Percentiles rank a stretch among this genome's conserved stretches.
phyloP scores from a whole-genome alignment of 1,284 basidiomycete species.

The Coniferiporia sulphurascens region DNA sequence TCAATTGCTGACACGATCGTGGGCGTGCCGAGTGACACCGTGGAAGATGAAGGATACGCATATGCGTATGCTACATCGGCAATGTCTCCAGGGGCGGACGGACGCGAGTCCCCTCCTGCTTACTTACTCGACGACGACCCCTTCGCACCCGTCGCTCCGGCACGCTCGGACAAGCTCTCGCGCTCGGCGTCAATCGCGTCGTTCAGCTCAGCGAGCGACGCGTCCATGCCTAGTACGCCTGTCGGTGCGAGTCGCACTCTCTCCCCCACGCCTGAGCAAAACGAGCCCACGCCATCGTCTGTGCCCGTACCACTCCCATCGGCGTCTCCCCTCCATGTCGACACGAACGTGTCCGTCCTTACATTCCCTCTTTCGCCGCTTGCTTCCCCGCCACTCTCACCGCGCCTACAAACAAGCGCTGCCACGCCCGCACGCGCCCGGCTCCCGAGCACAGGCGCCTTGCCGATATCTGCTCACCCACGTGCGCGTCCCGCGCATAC shows the following conservation, averaged over 20 bases:
- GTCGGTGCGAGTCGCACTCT: background rate
- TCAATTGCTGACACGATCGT: background rate
- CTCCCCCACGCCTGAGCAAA: background rate
- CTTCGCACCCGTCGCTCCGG: conserved; percentile 10
- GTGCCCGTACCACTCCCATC: conserved; percentile 1
- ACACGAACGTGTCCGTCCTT: background rate
- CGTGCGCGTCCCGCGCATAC: conserved; percentile 15
- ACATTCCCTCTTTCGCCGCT: background rate
- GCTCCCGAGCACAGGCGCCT: background rate
- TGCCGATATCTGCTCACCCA: background rate
- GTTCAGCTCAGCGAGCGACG: conserved; percentile 2
- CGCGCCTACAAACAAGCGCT: background rate
- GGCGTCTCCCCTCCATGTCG: conserved; percentile 12
- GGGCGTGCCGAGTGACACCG: background rate
- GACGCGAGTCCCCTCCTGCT: conserved; percentile 12
- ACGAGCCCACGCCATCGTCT: background rate
- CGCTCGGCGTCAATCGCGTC: conserved; percentile 8
- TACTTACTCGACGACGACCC: conserved; percentile 18
- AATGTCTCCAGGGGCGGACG: background rate
- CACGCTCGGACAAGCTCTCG: background rate
- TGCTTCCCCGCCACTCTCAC: background rate
- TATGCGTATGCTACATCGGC: background rate
- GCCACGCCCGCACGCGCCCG: background rate
- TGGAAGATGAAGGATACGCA: background rate
- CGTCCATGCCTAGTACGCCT: conserved; percentile 7